Evolutionary conservation across 352 stramenopile genomes (phyloP), one percentile per base, ranked within the genome.

Genomic region (Globisporangium paroecandrum): DNA sequence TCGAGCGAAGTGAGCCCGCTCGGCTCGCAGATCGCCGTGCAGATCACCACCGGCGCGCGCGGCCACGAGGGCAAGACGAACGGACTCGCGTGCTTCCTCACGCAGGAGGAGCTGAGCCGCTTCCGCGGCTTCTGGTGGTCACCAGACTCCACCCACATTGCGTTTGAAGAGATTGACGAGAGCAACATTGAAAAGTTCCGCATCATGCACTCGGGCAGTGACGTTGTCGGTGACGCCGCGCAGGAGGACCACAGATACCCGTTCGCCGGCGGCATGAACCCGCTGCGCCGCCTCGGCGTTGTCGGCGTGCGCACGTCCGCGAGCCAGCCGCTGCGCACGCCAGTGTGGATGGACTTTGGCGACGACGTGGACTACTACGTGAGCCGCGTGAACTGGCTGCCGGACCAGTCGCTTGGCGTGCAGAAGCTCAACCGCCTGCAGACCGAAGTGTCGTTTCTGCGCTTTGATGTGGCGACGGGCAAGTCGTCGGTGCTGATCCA

Each of bases 41-140:
- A 95, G 65, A 71, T 97, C 68, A 96, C 87, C 2, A 81, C 71
- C 1, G 91, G 90, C 20, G 93, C 90, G 22, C 73, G 89, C 62
- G 81, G 74, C 55, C 62, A 83, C 27, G 77, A 78, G 8, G 89
- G 89, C 29, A 85, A 90, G 54, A 97, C 85, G 27, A 95, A 99
- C 77, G 97, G 97, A 2, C 69, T 99, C 13, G 97, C 97, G n/a
- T 98, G 98, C 77, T 99, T 98, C 77, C 72, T 99, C 10, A 98
- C 97, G 7, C 95, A 99, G 71, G 97, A 99, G 78, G 97, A 99
- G 78, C 96, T 99, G 73, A 96, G 97, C 72, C 89, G 96, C 34
- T 99, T 98, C 80, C 77, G 90, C 49, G 97, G 97, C 55, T 99
- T 98, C 80, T 99, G 97, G 97, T 98, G 94, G 93, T 91, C 89